These are phyloP conservation scores for Dipodascopsis tothii DNA, from an alignment of 805 yeast species.

Conservation along the genomic window DNA sequence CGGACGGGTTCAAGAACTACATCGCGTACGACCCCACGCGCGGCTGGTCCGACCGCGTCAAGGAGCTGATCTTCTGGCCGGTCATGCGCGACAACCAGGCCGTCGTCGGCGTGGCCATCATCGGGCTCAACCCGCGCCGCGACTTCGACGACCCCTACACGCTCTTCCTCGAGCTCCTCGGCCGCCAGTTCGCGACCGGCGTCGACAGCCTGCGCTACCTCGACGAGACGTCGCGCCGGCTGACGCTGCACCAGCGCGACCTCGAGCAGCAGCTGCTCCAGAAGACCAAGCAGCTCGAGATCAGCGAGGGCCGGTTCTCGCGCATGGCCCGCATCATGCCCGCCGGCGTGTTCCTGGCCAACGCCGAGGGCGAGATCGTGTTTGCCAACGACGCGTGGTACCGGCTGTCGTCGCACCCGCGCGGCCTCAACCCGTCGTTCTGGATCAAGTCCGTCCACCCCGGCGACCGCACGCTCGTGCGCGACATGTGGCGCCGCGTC, in stretches of 20 bases:
- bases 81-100: constrained; percentile 21
- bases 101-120: constrained; percentile 21
- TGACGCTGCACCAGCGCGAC: constrained; percentile 11
- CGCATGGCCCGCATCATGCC: constrained; percentile 21
- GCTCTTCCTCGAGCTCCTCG: constrained; percentile 19
- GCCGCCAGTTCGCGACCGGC: constrained; percentile 22
- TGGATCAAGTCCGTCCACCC: constrained; percentile 24
- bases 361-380: constrained; percentile 20
- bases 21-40: constrained; percentile 20
- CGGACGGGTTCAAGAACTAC: constrained; percentile 12
- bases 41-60: constrained; percentile 20
- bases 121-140: constrained; percentile 21
- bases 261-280: constrained; percentile 13
- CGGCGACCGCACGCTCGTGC: constrained; percentile 17
- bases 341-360: constrained; percentile 21
- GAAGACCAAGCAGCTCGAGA: constrained; percentile 14
- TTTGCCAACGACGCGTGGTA: constrained; percentile 24
- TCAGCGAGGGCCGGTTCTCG: constrained; percentile 21
- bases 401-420: constrained; percentile 11
- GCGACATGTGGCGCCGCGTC: constrained; percentile 20
- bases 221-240: constrained; percentile 17
- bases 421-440: constrained; percentile 17
- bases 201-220: constrained; percentile 16
- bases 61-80: constrained; percentile 15
- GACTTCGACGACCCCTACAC: constrained; percentile 19